Evolutionary conservation across 2,329 filamentous ascomycete species (phyloP).

Genomic region (Tolypocladium paradoxum): DNA sequence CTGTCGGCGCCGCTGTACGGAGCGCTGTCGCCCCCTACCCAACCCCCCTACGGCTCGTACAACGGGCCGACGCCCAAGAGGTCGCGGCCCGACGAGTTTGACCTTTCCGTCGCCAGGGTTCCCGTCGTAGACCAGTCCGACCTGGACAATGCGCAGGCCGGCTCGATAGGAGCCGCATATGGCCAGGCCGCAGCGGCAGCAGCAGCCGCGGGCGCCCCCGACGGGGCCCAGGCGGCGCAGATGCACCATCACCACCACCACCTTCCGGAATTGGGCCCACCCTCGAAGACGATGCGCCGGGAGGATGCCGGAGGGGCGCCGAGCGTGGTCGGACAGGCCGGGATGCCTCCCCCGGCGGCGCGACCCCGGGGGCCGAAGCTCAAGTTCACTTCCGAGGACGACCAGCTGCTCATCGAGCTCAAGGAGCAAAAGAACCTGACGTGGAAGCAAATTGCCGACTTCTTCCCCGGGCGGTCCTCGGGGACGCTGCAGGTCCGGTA

Average conservation of each 20-base stretch:
- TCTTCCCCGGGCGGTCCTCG: conserved; percentile 83
- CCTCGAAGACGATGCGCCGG: conserved; percentile 56
- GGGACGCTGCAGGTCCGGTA: conserved; percentile 90
- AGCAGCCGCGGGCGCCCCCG: conserved; percentile 6
- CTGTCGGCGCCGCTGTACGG: conserved; percentile 43
- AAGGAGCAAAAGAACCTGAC: conserved; percentile 93
- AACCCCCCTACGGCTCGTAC: conserved; percentile 19
- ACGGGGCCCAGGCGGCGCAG: conserved; percentile 4
- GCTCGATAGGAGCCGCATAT: conserved; percentile 41
- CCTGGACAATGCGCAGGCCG: conserved; percentile 44
- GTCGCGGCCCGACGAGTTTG: conserved; percentile 46
- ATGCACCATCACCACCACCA: conserved; percentile 74
- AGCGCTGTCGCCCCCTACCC: conserved; percentile 31
- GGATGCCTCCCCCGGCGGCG: conserved; percentile 76
- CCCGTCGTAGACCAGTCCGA: conserved; percentile 43
- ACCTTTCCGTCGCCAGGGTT: conserved; percentile 40
- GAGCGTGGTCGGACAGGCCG: conserved; percentile 76
- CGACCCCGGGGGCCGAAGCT: conserved; percentile 78
- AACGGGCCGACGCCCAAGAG: conserved; percentile 34
- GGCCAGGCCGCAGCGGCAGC: conserved; percentile 29
- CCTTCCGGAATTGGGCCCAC: conserved; percentile 61
- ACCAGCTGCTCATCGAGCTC: conserved; percentile 74
- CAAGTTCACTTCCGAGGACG: conserved; percentile 89
- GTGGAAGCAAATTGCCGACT: conserved; percentile 96
- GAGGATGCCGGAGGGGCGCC: conserved; percentile 54